A percentile compares a stretch with the other conserved stretches of the same genome.
These are phyloP conservation scores for Talaromyces liani DNA, from an alignment of 495 filamentous ascomycete species.

Conservation along the genomic window DNA sequence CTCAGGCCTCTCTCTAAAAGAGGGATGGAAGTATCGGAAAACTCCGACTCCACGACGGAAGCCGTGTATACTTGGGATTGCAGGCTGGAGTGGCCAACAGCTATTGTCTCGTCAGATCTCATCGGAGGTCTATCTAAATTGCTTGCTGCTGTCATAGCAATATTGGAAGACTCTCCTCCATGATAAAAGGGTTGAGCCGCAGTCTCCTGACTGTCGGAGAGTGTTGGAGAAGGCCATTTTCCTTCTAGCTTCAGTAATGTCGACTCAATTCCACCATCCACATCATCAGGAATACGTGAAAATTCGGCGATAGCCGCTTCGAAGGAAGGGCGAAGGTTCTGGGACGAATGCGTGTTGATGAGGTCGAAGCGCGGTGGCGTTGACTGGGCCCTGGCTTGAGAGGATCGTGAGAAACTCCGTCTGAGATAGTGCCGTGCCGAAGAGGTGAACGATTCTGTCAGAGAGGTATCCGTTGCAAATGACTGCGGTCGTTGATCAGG, in stretches of 20 bases:
- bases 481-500: slow-evolving; percentile 57
- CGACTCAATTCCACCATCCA: slow-evolving; percentile 89
- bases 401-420: slow-evolving; percentile 26
- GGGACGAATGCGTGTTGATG: slow-evolving; percentile 66
- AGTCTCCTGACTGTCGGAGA: not conserved
- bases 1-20: slow-evolving; percentile 66
- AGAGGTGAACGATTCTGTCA: slow-evolving; percentile 59
- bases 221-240: slow-evolving; percentile 41
- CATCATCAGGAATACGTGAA: slow-evolving; percentile 83
- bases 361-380: slow-evolving; percentile 45
- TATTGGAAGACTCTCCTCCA: not conserved
- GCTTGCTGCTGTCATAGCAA: not conserved
- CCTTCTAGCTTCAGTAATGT: slow-evolving; percentile 91
- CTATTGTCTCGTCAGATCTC: not conserved
- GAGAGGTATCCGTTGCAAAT: slow-evolving; percentile 61
- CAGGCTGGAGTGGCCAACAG: not conserved
- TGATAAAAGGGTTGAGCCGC: not conserved
- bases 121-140: not conserved
- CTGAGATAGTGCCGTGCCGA: slow-evolving; percentile 40
- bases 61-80: slow-evolving; percentile 22
- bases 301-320: slow-evolving; percentile 84
- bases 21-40: slow-evolving; percentile 72
- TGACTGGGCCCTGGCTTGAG: slow-evolving; percentile 10
- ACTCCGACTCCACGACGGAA: slow-evolving; percentile 46
- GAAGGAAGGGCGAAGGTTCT: slow-evolving; percentile 77